Evolutionary conservation across 2,329 filamentous ascomycete genomes (phyloP).

Genomic region (Epichloe sp.): DNA sequence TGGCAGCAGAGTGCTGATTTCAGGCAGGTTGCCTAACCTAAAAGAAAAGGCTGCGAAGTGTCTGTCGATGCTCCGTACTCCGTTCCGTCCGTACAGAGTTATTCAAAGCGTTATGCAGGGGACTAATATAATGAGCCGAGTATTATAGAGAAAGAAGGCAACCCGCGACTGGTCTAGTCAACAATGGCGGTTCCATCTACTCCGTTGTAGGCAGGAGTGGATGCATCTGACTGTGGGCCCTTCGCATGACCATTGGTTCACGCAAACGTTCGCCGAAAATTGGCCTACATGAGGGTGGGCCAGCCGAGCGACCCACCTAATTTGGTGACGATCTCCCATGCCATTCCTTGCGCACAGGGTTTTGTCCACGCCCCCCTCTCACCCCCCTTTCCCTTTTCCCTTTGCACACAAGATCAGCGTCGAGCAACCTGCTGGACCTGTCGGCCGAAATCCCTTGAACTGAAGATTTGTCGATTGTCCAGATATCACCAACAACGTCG

Average conservation of each 20-base stretch:
- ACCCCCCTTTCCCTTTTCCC: too few species aligned
- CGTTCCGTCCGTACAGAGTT: not conserved
- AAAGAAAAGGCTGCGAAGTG: too few species aligned
- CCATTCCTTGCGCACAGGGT: not conserved
- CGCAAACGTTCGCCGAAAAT: constrained; percentile 3
- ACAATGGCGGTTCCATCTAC: not conserved
- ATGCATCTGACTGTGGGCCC: not conserved
- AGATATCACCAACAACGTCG: not conserved
- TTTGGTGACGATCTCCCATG: constrained; percentile 3
- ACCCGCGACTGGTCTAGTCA: not conserved
- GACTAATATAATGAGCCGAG: not conserved
- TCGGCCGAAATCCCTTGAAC: constrained; percentile 5
- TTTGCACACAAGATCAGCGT: not conserved
- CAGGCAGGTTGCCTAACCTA: too few species aligned
- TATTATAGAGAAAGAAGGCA: not conserved
- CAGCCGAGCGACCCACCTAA: not conserved
- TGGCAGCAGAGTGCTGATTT: too few species aligned
- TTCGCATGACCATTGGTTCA: not conserved
- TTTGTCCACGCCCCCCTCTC: not conserved
- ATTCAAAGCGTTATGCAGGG: not conserved
- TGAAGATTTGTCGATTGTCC: not conserved
- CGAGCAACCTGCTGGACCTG: not conserved
- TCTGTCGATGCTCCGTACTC: too few species aligned
- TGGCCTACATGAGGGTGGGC: not conserved
- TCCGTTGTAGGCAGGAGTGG: too few species aligned